Evolutionary conservation across 1,139 yeast genomes (phyloP).

Genomic region (Geotrichum phurueaensis): DNA sequence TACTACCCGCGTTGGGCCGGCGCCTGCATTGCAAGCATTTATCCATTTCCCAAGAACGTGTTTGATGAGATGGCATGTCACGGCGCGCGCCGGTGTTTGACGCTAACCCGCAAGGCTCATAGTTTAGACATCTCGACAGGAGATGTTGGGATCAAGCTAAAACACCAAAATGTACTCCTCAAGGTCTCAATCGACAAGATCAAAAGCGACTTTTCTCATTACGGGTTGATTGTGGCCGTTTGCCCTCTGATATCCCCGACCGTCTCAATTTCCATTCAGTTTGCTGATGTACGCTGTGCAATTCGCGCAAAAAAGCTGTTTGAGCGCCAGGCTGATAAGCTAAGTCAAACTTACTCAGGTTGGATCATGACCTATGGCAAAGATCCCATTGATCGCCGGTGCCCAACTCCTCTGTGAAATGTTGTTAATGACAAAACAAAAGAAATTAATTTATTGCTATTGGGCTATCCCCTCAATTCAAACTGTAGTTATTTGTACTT

Average conservation of each 20-base stretch:
- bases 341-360: constrained; percentile 41
- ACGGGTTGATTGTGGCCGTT: constrained; percentile 60
- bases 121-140: constrained; percentile 5
- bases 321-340: constrained; percentile 30
- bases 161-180: constrained; percentile 27
- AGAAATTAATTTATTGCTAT: not conserved
- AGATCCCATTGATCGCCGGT: constrained; percentile 59
- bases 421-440: not conserved
- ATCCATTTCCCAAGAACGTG: constrained; percentile 31
- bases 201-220: constrained; percentile 46
- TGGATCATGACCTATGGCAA: constrained; percentile 67
- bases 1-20: constrained; percentile 39
- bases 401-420: constrained; percentile 27
- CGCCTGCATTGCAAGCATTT: constrained; percentile 17
- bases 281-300: constrained; percentile 56
- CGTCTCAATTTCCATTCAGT: constrained; percentile 58
- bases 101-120: constrained; percentile 29
- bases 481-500: not conserved
- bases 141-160: constrained; percentile 13
- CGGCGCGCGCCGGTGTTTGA: constrained; percentile 40
- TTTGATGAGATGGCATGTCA: constrained; percentile 32
- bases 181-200: constrained; percentile 41
- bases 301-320: constrained; percentile 53
- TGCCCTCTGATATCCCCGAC: constrained; percentile 63
- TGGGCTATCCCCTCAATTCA: not conserved